These are phyloP conservation scores for Tylopilus sp. DNA, from an alignment of 768 basidiomycete species.

Conservation along the genomic window DNA sequence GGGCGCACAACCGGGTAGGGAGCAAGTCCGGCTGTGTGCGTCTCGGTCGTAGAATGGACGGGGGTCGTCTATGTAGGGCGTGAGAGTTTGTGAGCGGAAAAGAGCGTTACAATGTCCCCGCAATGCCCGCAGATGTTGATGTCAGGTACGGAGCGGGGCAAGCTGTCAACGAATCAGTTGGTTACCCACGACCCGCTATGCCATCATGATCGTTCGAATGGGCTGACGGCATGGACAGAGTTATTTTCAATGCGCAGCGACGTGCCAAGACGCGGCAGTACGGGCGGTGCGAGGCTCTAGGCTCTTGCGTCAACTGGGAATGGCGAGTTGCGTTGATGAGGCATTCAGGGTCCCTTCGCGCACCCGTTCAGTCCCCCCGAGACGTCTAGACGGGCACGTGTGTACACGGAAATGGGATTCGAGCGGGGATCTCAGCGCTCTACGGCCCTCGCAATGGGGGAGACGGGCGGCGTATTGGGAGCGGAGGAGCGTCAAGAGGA, in stretches of 20 bases:
- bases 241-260: slow-evolving; percentile 3
- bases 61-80: background rate
- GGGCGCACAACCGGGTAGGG: background rate
- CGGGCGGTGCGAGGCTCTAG: slow-evolving; percentile 8
- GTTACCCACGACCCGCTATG: slow-evolving; percentile 5
- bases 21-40: background rate
- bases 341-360: background rate
- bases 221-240: slow-evolving; percentile 11
- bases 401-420: background rate
- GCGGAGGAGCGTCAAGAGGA: background rate
- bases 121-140: slow-evolving; percentile 1
- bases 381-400: background rate
- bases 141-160: slow-evolving; percentile 4
- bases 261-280: slow-evolving; percentile 6
- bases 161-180: background rate
- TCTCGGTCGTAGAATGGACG: too few species aligned
- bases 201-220: slow-evolving; percentile 1
- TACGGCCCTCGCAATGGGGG: background rate
- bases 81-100: background rate
- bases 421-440: background rate
- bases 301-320: background rate
- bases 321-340: background rate
- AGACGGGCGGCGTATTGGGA: background rate
- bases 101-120: slow-evolving; percentile 1
- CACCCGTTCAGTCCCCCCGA: background rate